These are phyloP conservation scores for Calycina marina DNA, from an alignment of 2,329 filamentous ascomycete genomes.

Conservation along the genomic window DNA sequence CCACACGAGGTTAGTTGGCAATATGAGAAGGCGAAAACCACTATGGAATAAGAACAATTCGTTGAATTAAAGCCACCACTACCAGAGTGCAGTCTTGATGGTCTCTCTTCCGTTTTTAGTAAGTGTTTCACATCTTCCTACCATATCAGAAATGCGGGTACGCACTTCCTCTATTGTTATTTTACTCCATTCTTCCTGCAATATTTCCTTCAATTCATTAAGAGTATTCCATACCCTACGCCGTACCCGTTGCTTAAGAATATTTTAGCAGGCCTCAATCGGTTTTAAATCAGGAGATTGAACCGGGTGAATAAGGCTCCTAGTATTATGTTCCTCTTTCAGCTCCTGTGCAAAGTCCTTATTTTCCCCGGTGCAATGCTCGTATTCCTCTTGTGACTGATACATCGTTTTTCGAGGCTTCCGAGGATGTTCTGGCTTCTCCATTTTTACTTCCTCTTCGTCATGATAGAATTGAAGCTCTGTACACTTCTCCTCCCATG, in stretches of 20 bases:
- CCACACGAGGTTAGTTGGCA: too few relatives aligned
- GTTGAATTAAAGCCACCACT: too few relatives aligned
- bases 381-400: too few relatives aligned
- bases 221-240: background rate
- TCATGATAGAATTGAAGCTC: background rate
- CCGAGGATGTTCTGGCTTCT: background rate
- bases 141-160: background rate
- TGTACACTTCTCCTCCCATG: background rate
- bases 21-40: too few relatives aligned
- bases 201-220: background rate
- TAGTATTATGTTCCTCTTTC: background rate
- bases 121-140: background rate
- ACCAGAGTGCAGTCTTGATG: background rate
- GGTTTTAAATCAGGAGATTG: background rate
- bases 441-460: background rate
- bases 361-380: background rate
- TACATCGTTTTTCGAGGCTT: constrained; percentile 1
- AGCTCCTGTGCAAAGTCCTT: background rate
- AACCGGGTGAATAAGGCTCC: background rate
- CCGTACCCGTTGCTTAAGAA: background rate
- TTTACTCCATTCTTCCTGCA: background rate
- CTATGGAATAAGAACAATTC: too few relatives aligned
- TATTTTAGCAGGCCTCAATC: background rate
- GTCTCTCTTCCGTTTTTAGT: background rate
- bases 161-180: background rate